Base-by-base conservation (phyloP, 2,329 filamentous ascomycete genomes). In the Pseudomassariella vexata region DNA sequence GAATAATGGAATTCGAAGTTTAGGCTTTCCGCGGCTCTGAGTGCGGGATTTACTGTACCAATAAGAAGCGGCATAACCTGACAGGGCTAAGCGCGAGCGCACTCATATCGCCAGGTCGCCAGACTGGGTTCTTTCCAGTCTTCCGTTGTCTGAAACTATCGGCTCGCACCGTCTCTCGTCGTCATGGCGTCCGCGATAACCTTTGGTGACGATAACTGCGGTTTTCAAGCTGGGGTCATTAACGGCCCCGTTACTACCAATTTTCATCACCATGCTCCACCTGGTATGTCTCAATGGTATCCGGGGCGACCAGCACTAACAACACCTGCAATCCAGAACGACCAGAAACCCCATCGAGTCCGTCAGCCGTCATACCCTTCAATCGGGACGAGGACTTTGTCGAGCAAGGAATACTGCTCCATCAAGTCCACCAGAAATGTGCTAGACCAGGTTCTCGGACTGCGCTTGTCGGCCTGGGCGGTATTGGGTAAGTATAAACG, bases 381-480 rank as follows among this genome's bases (percentile, higher is more conserved):
- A 12, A 8, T 9, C 35, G 24, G 10, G 35, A 37, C 21, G 9
- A 3, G 3, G 29, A 37, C n/a, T 37, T 37, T 16, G n/a, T 37
- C 10, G 10, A 28, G 14, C 35, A 25, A 3, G 19, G 16, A 18
- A 5, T 12, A 14, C 22, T 42, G 9, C 30, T 43, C 30, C 27
- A 43, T 19, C 32, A 11, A 23, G 14, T 45, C 25, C 20, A 25
- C 10, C 19, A 34, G 21, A 16, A 15, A 28, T 38, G 35, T 24
- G 23, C 19, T 5, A 3, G 23, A 16, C 31, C 40, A 19, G 36
- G 28, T 11, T 39, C 36, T 2, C 40, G 40, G 5, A 24, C 15
- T 5, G 42, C 40, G 3, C 40, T 45, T 1, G 33, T 40, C 5
- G 42, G 42, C 9, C n/a, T 42, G 14, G 37, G 42, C 9, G 42